These are phyloP conservation scores for Pelargonium citronellum DNA, from an alignment of 441 rosid genomes.

Conservation along the genomic window DNA sequence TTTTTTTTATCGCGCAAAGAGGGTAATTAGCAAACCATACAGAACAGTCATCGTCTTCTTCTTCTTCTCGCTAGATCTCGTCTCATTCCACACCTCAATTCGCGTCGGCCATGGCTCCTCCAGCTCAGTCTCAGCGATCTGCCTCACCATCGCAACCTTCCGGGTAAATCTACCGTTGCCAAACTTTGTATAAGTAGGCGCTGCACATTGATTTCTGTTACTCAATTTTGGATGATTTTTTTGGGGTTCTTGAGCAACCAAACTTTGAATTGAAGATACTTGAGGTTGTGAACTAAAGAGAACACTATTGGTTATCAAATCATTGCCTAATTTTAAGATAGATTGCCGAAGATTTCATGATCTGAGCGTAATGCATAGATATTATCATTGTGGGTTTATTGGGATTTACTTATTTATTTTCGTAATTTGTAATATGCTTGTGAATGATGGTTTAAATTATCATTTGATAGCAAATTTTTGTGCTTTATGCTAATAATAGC, in stretches of 20 bases:
- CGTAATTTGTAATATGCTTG: neutral
- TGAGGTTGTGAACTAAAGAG: neutral
- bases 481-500: neutral
- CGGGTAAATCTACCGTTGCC: slow-evolving; percentile 45
- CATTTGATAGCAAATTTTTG: neutral
- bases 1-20: neutral
- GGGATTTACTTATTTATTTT: neutral
- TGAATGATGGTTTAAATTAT: neutral
- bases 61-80: slow-evolving; percentile 5
- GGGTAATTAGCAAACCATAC: neutral
- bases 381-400: neutral
- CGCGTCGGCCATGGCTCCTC: slow-evolving; percentile 65
- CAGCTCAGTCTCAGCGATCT: slow-evolving; percentile 60
- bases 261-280: neutral
- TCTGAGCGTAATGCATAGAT: neutral
- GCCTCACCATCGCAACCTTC: slow-evolving; percentile 92
- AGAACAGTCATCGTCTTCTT: slow-evolving; percentile 1
- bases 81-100: slow-evolving; percentile 1
- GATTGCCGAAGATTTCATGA: neutral
- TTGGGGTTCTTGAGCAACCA: neutral
- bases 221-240: neutral
- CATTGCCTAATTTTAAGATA: neutral
- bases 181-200: neutral
- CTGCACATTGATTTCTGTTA: neutral
- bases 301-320: neutral